Base-by-base conservation (phyloP, 1,284 basidiomycete genomes). In the Trametes pubescens region DNA sequence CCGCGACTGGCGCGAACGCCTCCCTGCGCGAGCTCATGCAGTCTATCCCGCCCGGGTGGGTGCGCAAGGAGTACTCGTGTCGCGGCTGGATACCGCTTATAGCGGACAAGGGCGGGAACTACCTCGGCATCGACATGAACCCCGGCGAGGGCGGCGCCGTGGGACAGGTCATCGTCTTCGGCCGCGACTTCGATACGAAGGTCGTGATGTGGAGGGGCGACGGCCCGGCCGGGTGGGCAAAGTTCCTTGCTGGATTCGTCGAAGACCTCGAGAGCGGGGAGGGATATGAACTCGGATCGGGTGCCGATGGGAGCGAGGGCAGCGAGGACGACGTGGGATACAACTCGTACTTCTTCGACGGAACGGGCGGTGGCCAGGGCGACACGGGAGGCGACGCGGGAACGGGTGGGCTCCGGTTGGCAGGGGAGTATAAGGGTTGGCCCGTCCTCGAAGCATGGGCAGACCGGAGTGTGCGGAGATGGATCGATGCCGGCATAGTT, bases 111-210 rank as follows among this genome's bases (percentile, higher is more conserved):
- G 90, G 89, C 21, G 98, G 97, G 29, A 99, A 99, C 79, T 99
- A 99, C 76, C 87, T 99, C 66, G 97, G 97, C 57, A 86, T 99
- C 54, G 97, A 99, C 77, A 85, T 99, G 65, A 95, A 91, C 77
- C 97, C 97, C 5, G 93, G 80, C 22, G 86, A 90, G 66, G 77
- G 79, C 46, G 97, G 96, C 52, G 77, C 86, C 2, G 82, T 87
- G 55, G 98, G 97, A 4, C 97, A 99, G 77, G 96, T 98, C 56
- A 99, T 99, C 67, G 90, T 99, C 53, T 99, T 99, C 77, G 97
- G 97, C 14, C 87, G 97, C 57, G 97, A 99, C 75, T 98, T 99
- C 78, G 97, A 99, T 77, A 94, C 95, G 26, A 99, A 99, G 77
- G 94, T 98, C 46, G 97, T 99, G 37, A 82, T 99, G 56, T 96